Evolutionary conservation across 208 protist species (phyloP), one percentile per base, ranked within the genome.

Genomic region (Acanthamoeba sp.): DNA sequence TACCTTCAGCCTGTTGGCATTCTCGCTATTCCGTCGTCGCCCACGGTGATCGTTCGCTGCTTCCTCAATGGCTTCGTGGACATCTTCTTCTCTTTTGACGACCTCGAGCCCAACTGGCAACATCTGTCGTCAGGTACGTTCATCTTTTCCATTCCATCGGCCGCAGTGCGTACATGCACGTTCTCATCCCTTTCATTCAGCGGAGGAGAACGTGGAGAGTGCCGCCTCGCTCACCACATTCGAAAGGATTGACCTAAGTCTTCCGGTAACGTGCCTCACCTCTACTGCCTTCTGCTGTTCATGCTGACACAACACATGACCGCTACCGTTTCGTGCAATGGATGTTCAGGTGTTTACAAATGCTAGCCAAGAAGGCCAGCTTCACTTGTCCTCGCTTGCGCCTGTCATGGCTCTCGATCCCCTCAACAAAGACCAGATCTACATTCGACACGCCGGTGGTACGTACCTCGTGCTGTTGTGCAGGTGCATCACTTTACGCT

Each of bases 61-160:
- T 82, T 40, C 34, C n/a, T 78, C 16, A 93, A 57, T 20, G 88
- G 88, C 34, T 20, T 71, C 20, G 34, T 93, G 0, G 88, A 93
- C 32, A 78, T 93, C 34, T 93, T 93, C 66, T 55, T 93, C 42
- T 76, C 88, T 7, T 93, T 93, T 93, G 88, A 78, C 34, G 88
- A 93, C 20, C 29, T 93, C 10, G 88, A 93, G 50, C 42, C 88
- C 29, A 62, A 93, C 16, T 93, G 88, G 88, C 32, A 10, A 5
- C 71, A 38, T 48, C 32, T 76, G 16, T 10, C 34, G 16, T 7
- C 66, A 22, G 34, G 66, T 76, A 40, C 66, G 32, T 22, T 69
- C 66, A 38, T 38, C 52, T 24, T 14, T 20, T 59, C 22, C 0
- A 59, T 20, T 59, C n/a, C n/a, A n/a, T n/a, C n/a, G n/a, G n/a